Percentiles rank a stretch among this genome's conserved stretches.
These are phyloP conservation scores for Onygenales sp. DNA, from an alignment of 2,329 filamentous ascomycete genomes.

Conservation along the genomic window DNA sequence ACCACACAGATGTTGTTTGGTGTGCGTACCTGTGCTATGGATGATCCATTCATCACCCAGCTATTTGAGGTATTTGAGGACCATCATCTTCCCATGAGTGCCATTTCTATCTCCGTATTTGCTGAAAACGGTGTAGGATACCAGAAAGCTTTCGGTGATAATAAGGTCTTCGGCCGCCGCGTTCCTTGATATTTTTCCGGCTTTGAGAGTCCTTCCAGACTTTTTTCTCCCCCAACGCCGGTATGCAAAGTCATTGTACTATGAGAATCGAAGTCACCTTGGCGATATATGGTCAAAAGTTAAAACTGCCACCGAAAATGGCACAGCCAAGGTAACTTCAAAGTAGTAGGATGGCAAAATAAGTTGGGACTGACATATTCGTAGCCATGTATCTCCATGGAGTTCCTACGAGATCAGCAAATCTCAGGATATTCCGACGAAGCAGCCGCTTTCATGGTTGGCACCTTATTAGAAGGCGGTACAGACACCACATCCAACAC, in stretches of 20 bases:
- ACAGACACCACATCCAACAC: slow-evolving; percentile 16
- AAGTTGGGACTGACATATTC: not conserved
- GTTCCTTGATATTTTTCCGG: slow-evolving; percentile 11
- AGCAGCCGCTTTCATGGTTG: slow-evolving; percentile 6
- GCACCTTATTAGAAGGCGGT: slow-evolving; percentile 15
- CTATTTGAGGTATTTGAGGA: slow-evolving; percentile 25
- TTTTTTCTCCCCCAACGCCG: slow-evolving; percentile 6
- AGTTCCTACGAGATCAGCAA: slow-evolving; percentile 1
- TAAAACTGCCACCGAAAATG: slow-evolving; percentile 12
- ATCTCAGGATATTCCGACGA: slow-evolving; percentile 4
- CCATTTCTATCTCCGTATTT: too few species aligned
- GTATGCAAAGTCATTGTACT: slow-evolving; percentile 6
- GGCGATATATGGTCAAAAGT: not conserved
- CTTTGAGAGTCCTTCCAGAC: slow-evolving; percentile 10
- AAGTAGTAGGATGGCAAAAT: too few species aligned
- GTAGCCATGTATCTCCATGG: not conserved
- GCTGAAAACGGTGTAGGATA: too few species aligned
- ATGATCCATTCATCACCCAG: slow-evolving; percentile 35
- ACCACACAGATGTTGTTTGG: slow-evolving; percentile 44
- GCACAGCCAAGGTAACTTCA: not conserved
- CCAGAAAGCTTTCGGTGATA: slow-evolving; percentile 6
- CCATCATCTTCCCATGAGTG: too few species aligned
- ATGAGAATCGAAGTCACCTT: slow-evolving; percentile 4
- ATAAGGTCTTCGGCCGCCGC: slow-evolving; percentile 9
- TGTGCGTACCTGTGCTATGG: slow-evolving; percentile 32